Conservation (phyloP, 768 basidiomycete species). For the Mrakia hoshinonis region DNA sequence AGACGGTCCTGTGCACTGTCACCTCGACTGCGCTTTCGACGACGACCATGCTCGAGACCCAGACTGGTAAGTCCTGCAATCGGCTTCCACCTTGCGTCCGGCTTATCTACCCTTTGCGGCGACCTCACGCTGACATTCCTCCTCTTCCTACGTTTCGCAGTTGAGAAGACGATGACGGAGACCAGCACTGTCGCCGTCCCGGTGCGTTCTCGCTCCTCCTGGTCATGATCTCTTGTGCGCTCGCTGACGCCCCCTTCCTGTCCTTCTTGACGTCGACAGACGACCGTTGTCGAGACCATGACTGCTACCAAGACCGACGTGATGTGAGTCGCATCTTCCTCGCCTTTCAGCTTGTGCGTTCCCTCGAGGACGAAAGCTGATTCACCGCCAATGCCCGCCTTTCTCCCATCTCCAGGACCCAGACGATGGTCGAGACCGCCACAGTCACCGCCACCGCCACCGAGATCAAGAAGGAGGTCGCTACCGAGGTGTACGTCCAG, state of each 20-base stretch:
- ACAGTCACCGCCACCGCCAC: not conserved
- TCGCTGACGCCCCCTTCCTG: not conserved
- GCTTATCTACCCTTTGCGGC: not conserved
- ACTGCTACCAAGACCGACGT: not conserved
- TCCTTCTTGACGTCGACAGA: not conserved
- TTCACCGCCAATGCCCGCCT: not conserved
- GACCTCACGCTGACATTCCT: not conserved
- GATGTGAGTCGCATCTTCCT: not conserved
- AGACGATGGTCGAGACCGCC: not conserved
- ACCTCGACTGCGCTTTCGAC: not conserved
- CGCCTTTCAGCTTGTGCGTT: not conserved
- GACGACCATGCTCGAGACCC: not conserved
- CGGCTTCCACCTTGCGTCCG: not conserved
- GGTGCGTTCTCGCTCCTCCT: not conserved
- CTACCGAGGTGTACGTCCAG: not conserved
- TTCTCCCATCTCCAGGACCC: not conserved
- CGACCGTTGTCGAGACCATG: not conserved
- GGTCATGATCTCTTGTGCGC: not conserved
- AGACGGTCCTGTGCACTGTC: not conserved
- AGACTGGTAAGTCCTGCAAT: not conserved
- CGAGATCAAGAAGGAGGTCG: not conserved
- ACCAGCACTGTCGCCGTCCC: constrained; percentile 2
- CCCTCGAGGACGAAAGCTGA: not conserved
- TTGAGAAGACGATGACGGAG: not conserved
- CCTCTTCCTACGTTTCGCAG: no score